These are phyloP conservation scores for Verticillium longisporum DNA, from an alignment of 2,329 filamentous ascomycete species.

Conservation along the genomic window DNA sequence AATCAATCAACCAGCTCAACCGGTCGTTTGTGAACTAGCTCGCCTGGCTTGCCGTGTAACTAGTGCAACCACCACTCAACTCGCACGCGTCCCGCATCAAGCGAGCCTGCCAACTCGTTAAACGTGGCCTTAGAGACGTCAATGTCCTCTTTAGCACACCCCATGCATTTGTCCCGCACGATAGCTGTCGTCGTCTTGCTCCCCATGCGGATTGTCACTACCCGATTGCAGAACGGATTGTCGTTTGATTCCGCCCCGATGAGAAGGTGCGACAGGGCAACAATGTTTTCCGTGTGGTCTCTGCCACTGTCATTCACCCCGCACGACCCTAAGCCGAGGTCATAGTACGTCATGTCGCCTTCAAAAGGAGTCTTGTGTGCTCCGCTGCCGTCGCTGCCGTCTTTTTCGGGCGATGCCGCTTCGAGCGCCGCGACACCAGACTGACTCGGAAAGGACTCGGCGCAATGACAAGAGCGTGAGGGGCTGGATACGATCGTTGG, in stretches of 20 bases:
- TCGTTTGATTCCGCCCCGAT: slow-evolving; percentile 7
- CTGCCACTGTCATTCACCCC: not conserved
- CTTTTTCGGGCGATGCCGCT: too few species aligned
- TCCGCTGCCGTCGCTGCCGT: slow-evolving; percentile 77
- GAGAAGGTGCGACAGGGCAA: slow-evolving; percentile 6
- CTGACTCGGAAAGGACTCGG: too few species aligned
- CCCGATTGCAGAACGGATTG: slow-evolving; percentile 4
- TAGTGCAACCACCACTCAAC: not conserved
- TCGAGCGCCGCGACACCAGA: too few species aligned
- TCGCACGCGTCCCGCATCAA: slow-evolving; percentile 1
- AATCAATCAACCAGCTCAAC: not conserved
- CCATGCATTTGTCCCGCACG: slow-evolving; percentile 7
- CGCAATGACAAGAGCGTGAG: too few species aligned
- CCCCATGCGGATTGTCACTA: not conserved
- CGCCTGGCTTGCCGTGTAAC: not conserved
- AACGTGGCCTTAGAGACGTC: slow-evolving; percentile 6
- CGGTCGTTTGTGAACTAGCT: not conserved
- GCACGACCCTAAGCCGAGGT: slow-evolving; percentile 6
- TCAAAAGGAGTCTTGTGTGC: slow-evolving; percentile 36
- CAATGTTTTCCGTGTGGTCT: not conserved
- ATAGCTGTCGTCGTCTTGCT: not conserved
- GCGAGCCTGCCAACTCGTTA: not conserved
- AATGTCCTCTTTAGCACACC: slow-evolving; percentile 2
- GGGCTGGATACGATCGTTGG: too few species aligned
- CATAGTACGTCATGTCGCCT: slow-evolving; percentile 8